Conservation (phyloP, 2,329 filamentous ascomycete genomes). For the Neonectria ditissima region DNA sequence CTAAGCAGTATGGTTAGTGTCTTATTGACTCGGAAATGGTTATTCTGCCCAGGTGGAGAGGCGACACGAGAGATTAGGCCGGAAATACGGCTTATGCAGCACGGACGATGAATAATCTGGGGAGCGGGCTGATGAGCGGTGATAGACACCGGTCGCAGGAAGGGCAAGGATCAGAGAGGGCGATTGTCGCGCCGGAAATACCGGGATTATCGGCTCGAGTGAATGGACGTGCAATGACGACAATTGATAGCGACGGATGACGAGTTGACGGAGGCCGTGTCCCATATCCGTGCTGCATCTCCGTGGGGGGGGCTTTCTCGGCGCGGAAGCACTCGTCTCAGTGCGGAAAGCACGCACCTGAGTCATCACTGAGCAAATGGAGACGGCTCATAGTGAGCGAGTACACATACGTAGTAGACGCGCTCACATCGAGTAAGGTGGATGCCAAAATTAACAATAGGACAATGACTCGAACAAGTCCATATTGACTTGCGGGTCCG, state of each 20-base stretch:
- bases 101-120: slow-evolving; percentile 1
- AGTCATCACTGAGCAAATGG: not conserved
- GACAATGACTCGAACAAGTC: not conserved
- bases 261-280: not conserved
- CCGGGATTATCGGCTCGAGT: not conserved
- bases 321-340: not conserved
- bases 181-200: slow-evolving; percentile 1
- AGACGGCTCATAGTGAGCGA: not conserved
- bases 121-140: not conserved
- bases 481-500: not conserved
- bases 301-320: not conserved
- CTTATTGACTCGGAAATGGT: not conserved
- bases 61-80: not conserved
- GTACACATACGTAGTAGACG: not conserved
- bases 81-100: not conserved
- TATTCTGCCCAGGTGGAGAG: not conserved
- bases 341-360: not conserved
- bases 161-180: not conserved
- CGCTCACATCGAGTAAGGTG: not conserved
- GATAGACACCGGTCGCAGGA: not conserved
- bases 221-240: not conserved
- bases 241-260: not conserved
- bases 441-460: not conserved
- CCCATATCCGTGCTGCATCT: not conserved
- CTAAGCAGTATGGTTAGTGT: not conserved